These are phyloP conservation scores for Kokia cookei DNA, from an alignment of 441 rosid species.

Conservation along the genomic window DNA sequence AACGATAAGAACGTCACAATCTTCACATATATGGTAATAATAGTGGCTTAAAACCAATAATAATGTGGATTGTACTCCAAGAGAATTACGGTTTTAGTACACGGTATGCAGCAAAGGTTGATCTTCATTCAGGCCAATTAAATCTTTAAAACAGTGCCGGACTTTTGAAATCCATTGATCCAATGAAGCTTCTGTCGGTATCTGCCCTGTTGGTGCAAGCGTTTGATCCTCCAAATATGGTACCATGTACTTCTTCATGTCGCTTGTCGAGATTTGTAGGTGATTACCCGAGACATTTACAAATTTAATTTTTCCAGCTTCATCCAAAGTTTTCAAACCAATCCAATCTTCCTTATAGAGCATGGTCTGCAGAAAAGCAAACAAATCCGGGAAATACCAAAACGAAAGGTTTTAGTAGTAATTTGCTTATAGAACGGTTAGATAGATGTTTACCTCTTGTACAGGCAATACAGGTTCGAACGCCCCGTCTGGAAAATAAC, in stretches of 20 bases:
- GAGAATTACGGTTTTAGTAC: background rate
- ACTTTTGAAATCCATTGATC: conserved; percentile 30
- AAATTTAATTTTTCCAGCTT: conserved; percentile 71
- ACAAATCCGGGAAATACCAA: background rate
- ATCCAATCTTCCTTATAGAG: conserved; percentile 83
- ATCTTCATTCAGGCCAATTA: conserved; percentile 25
- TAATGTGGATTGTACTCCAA: background rate
- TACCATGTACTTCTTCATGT: conserved; percentile 56
- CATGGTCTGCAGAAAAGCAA: conserved; percentile 38
- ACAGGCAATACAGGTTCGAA: conserved; percentile 46
- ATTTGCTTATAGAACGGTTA: background rate
- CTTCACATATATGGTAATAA: background rate
- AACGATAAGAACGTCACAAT: background rate
- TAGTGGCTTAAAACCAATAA: background rate
- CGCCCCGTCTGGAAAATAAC: conserved; percentile 72
- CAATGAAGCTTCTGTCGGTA: conserved; percentile 21
- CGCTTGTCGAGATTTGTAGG: conserved; percentile 20
- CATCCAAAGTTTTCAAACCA: conserved; percentile 69
- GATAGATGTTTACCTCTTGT: conserved; percentile 47
- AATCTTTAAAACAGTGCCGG: conserved; percentile 21
- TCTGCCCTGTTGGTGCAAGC: conserved; percentile 6
- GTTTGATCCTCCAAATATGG: conserved; percentile 57
- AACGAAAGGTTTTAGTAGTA: background rate
- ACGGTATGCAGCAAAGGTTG: conserved; percentile 23
- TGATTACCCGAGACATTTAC: conserved; percentile 56